Base-by-base conservation (phyloP, 306 rosid species). In the Vigna angularis region DNA sequence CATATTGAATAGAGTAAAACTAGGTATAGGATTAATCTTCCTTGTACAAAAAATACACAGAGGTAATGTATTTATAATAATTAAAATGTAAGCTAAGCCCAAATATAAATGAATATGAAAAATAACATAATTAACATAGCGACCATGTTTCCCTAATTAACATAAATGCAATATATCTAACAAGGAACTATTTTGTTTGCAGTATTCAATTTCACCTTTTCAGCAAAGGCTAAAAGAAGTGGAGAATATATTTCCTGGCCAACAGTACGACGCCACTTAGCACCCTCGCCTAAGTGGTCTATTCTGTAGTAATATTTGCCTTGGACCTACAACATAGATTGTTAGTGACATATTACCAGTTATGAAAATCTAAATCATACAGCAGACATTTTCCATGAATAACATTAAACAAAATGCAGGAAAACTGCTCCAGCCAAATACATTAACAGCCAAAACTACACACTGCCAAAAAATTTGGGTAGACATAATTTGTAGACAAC, bases 231-330 rank as follows among this genome's bases (percentile, higher is more conserved):
- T 72, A 95, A 80, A 52, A 95, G 92, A 83, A 95, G 97, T 28
- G 99, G 98, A 81, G 97, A 91, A 84, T 86, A 95, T 79, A 93
- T 88, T 88, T 95, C 99, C 89, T 95, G 99, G 74, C 98, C 99
- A 79, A 88, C 82, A 53, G 96, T 82, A 36, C 98, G 97, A 58
- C 98, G 96, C 99, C 99, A 95, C 79, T 91, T 91, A 22, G 97
- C 93, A 77, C 99, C 99, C 71, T 91, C 95, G 1, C 98, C 96
- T 67, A 87, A 28, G 63, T 89, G 96, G 45, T 95, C 98, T 18
- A 95, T 83, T 87, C 90, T 86, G 83, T 83, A 90, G 85, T 93
- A 95, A 71, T 74, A 64, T 81, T 85, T 95, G 52, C 99, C 99
- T 84, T 86, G 93, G 78, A 91, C 85, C 99, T 95, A 92, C 65